Percentiles rank a stretch among this genome's conserved stretches.
Conservation (phyloP, 441 rosid species). For the Populus trichocarpa region DNA sequence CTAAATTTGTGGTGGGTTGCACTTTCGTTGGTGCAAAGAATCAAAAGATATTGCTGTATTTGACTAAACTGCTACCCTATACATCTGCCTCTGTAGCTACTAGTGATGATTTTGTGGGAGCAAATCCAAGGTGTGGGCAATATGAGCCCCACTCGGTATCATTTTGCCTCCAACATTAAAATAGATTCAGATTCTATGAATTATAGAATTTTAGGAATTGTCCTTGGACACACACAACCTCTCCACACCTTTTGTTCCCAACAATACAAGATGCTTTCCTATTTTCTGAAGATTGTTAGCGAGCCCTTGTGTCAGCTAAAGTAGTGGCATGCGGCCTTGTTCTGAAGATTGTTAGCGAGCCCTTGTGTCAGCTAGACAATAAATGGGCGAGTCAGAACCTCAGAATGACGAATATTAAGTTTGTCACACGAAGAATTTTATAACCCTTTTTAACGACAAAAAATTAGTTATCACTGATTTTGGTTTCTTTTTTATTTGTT, state of each 20-base stretch:
- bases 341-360: too few relatives aligned
- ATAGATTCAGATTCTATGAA: constrained; percentile 4
- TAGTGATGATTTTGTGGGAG: constrained; percentile 6
- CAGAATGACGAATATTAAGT: too few relatives aligned
- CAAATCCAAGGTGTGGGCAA: constrained; percentile 1
- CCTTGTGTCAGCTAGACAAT: too few relatives aligned
- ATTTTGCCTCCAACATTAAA: constrained; percentile 3
- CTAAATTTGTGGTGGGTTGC: neutral
- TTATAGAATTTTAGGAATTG: neutral
- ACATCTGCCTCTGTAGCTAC: neutral
- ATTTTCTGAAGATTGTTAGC: too few relatives aligned
- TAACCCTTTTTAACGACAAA: too few relatives aligned
- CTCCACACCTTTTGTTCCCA: neutral
- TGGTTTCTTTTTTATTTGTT: too few relatives aligned
- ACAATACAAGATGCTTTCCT: neutral
- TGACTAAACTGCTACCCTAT: neutral
- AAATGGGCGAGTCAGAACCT: too few relatives aligned
- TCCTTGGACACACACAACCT: neutral
- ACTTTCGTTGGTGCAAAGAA: neutral
- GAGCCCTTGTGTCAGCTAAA: too few relatives aligned
- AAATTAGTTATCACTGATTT: too few relatives aligned
- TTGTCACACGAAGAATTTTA: too few relatives aligned
- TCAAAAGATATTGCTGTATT: neutral
- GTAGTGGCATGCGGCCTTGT: too few relatives aligned
- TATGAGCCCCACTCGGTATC: constrained; percentile 15